Percentiles rank a stretch among this genome's conserved stretches.
Conservation (phyloP, 108 stramenopile genomes). For the Chaetoceros tenuissimus region DNA sequence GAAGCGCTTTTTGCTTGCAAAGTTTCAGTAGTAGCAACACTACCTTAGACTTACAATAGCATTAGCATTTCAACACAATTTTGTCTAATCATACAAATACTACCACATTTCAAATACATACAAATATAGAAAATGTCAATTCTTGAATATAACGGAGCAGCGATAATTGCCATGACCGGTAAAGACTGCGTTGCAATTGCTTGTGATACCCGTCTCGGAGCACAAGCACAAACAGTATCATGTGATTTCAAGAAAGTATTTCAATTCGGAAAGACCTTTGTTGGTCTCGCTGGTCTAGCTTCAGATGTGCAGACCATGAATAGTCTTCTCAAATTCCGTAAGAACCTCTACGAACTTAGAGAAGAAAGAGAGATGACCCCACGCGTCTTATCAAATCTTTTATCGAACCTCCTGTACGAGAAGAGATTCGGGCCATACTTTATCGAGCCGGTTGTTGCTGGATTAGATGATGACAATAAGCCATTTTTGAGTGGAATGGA, state of each 20-base stretch:
- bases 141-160: constrained; percentile 96
- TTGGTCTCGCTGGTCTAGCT: constrained; percentile 93
- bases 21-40: no score
- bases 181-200: constrained; percentile 98
- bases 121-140: constrained; percentile 79
- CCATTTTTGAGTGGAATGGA: constrained; percentile 96
- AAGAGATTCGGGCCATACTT: constrained; percentile 99
- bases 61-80: no score
- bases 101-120: constrained; percentile 6
- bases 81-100: no score
- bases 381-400: constrained; percentile 80
- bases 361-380: constrained; percentile 97
- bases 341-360: constrained; percentile 87
- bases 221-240: constrained; percentile 90
- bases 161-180: constrained; percentile 97
- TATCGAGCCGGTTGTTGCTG: constrained; percentile 94
- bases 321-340: constrained; percentile 75
- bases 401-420: constrained; percentile 89
- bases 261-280: constrained; percentile 84
- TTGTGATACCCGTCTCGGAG: constrained; percentile 90
- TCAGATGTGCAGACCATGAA: constrained; percentile 94
- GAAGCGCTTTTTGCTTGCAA: no score
- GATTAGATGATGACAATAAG: constrained; percentile 73
- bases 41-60: no score
- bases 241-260: constrained; percentile 93